Evolutionary conservation across 2,329 filamentous ascomycete genomes (phyloP), one percentile per base, ranked within the genome.

Genomic region (Pseudonectria buxi): DNA sequence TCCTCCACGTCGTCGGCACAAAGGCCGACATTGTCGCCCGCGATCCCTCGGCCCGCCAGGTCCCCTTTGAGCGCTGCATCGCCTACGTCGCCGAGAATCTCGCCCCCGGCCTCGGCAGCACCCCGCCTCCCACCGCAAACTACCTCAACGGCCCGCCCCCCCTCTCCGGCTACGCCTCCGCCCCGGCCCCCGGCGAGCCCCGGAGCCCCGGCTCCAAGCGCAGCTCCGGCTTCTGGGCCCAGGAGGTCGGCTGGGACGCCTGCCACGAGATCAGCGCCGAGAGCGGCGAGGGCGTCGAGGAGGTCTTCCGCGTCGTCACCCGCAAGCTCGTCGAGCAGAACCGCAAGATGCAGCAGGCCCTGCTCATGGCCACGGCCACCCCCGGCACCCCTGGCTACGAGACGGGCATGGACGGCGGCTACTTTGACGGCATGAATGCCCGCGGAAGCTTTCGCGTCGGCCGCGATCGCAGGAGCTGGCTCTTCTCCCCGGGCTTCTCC

Each of bases 201-300:
- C 69, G 74, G 36, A 78, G 71, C 44, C 77, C 77, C 29, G 73
- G 69, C 50, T 78, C 73, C 30, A 82, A 82, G 58, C 69, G 78
- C 28, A 83, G 77, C 52, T 83, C 77, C 26, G 83, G 83, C 2
- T 86, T 88, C 63, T 95, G 89, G 89, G 87, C 83, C 14, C 86
- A 92, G 58, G 89, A 95, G 56, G 80, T 88, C 6, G 88, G 89
- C 34, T 96, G 90, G 89, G 89, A 95, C 54, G 94, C 88, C 44
- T 96, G 90, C 59, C 92, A 96, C 61, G 92, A 98, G 66, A 90
- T 98, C 55, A 89, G 82, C 49, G 89, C 90, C 31, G 90, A 94
- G 68, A 88, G 83, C 53, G 89, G 89, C 37, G 89, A 95, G 67
- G 90, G 90, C 13, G 89, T 98, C 13, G 92, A 96, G 51, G 92